These are phyloP conservation scores for Aspergillus sp. DNA, from an alignment of 2,329 filamentous ascomycete species.

Conservation along the genomic window DNA sequence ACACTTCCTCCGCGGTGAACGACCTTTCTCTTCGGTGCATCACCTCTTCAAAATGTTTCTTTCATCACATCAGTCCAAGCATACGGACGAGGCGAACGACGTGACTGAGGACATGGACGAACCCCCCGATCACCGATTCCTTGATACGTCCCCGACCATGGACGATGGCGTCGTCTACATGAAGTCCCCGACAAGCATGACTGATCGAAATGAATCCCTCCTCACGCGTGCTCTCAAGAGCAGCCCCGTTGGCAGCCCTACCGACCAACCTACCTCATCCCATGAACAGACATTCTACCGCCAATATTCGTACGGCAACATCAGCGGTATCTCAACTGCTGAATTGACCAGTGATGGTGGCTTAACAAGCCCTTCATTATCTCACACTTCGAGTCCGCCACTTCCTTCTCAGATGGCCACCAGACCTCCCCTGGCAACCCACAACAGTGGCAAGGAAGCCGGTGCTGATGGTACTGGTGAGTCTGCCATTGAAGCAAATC, in stretches of 20 bases:
- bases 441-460: constrained; percentile 21
- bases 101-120: constrained; percentile 77
- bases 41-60: constrained; percentile 47
- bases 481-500: constrained; percentile 59
- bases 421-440: constrained; percentile 19
- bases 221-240: constrained; percentile 80
- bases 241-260: constrained; percentile 54
- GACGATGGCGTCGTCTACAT: constrained; percentile 40
- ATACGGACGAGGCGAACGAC: constrained; percentile 58
- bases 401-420: constrained; percentile 48
- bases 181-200: constrained; percentile 49
- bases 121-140: constrained; percentile 65
- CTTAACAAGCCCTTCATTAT: constrained; percentile 82
- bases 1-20: constrained; percentile 31
- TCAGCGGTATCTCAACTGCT: constrained; percentile 78
- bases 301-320: constrained; percentile 64
- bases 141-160: constrained; percentile 29
- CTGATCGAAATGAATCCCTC: constrained; percentile 71
- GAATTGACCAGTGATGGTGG: constrained; percentile 95
- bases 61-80: constrained; percentile 41
- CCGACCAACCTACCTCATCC: constrained; percentile 30
- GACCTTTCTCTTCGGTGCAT: constrained; percentile 38
- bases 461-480: constrained; percentile 45
- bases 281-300: constrained; percentile 60
- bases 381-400: constrained; percentile 87